phyloP scores from a whole-genome alignment of 163 green algal species.

The Picocystis sp. region DNA sequence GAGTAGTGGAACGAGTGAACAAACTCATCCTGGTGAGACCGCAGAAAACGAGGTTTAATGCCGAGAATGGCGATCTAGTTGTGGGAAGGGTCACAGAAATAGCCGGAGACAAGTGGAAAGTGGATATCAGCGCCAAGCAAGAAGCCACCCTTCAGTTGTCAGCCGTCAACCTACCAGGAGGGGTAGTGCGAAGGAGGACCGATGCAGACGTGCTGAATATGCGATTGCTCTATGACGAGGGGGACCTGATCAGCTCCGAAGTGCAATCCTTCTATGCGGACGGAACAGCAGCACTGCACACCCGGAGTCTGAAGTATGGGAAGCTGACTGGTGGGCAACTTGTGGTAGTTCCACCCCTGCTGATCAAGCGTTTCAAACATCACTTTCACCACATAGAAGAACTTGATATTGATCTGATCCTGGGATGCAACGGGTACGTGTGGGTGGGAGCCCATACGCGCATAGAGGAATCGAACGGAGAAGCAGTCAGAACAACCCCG shows the following conservation, averaged over 20 bases:
- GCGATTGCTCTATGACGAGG: slow-evolving; percentile 56
- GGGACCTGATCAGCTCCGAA: slow-evolving; percentile 70
- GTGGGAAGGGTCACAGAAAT: slow-evolving; percentile 59
- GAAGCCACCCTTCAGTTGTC: slow-evolving; percentile 57
- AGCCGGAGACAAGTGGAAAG: slow-evolving; percentile 56
- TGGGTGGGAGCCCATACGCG: slow-evolving; percentile 37
- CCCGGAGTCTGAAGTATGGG: slow-evolving; percentile 69
- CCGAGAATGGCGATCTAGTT: slow-evolving; percentile 73
- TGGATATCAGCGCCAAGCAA: slow-evolving; percentile 48
- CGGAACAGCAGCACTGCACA: slow-evolving; percentile 60
- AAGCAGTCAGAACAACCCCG: neutral
- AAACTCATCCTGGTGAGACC: slow-evolving; percentile 66
- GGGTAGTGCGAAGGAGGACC: slow-evolving; percentile 59
- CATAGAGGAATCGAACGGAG: neutral
- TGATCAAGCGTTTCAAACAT: slow-evolving; percentile 72
- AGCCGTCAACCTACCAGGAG: slow-evolving; percentile 65
- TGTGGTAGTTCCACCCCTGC: slow-evolving; percentile 40
- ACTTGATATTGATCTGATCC: slow-evolving; percentile 42
- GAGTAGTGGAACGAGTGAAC: slow-evolving; percentile 62
- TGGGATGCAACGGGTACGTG: slow-evolving; percentile 70
- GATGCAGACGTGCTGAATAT: slow-evolving; percentile 83
- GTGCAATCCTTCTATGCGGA: slow-evolving; percentile 63
- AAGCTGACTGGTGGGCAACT: slow-evolving; percentile 47
- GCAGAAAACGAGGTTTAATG: slow-evolving; percentile 32
- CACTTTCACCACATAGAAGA: slow-evolving; percentile 55